Conservation (phyloP, 345 rosid genomes). For the Gossypium sturtianum region DNA sequence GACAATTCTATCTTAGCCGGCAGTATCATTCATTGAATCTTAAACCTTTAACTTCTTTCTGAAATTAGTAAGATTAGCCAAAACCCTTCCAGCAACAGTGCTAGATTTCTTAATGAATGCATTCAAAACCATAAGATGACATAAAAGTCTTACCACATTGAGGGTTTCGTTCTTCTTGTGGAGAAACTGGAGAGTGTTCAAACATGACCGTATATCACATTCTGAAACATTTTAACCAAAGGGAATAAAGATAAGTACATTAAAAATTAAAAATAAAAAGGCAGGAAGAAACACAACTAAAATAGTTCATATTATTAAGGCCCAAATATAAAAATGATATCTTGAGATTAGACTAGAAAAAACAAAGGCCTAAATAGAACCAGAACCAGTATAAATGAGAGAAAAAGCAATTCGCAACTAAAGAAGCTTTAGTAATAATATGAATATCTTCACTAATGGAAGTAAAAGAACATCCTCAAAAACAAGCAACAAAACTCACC, state of each 20-base stretch:
- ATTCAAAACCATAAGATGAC: neutral
- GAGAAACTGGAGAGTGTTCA: constrained; percentile 97
- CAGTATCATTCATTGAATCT: constrained; percentile 4
- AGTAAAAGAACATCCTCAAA: neutral
- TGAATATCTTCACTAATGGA: constrained; percentile 1
- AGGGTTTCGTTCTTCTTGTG: constrained; percentile 77
- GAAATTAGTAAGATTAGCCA: neutral
- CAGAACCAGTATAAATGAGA: neutral
- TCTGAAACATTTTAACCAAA: constrained; percentile 42
- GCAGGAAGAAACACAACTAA: neutral
- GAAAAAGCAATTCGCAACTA: neutral
- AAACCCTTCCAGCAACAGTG: neutral
- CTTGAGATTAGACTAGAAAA: neutral
- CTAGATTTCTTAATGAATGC: neutral
- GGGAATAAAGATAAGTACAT: neutral
- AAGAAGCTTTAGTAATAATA: neutral
- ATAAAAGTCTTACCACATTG: constrained; percentile 55
- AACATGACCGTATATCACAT: constrained; percentile 90
- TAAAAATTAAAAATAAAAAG: neutral
- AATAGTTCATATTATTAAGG: neutral
- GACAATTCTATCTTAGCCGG: neutral
- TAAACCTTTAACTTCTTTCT: neutral
- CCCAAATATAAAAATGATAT: neutral
- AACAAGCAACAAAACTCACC: constrained; percentile 40
- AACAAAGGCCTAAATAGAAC: neutral